Conservation (phyloP, 1,284 basidiomycete species). For the Thelephora terrestris region DNA sequence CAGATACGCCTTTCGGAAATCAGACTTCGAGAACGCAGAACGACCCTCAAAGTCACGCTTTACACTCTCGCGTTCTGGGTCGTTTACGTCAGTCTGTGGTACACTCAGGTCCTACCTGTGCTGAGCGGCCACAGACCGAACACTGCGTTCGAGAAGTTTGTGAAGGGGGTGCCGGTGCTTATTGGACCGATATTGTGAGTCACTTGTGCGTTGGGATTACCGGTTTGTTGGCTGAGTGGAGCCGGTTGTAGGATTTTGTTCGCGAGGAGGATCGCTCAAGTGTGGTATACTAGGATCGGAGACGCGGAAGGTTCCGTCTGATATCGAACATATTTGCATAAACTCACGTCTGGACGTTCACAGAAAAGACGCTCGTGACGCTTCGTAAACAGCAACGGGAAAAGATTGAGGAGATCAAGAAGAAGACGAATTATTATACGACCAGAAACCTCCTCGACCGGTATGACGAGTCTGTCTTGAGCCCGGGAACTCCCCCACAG, state of each 20-base stretch:
- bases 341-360: background rate
- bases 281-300: constrained; percentile 82
- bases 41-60: constrained; percentile 72
- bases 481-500: constrained; percentile 27
- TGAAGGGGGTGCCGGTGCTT: constrained; percentile 47
- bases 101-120: constrained; percentile 52
- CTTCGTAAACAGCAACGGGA: constrained; percentile 75
- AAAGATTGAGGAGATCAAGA: constrained; percentile 95
- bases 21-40: constrained; percentile 74
- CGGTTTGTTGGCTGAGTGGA: constrained; percentile 1
- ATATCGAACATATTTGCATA: background rate
- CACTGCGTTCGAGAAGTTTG: constrained; percentile 35
- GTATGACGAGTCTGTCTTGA: constrained; percentile 58
- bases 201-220: constrained; percentile 10
- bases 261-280: constrained; percentile 72
- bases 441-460: constrained; percentile 86
- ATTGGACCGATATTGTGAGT: constrained; percentile 77
- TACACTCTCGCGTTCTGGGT: constrained; percentile 80
- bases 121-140: constrained; percentile 21
- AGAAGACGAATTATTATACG: constrained; percentile 91
- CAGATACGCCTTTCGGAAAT: constrained; percentile 84
- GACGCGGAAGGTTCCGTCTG: constrained; percentile 68
- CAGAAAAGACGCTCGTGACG: constrained; percentile 73
- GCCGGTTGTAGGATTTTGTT: constrained; percentile 59
- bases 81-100: constrained; percentile 78